These are phyloP conservation scores for Stenogyne calaminthoides DNA, from an alignment of 305 asterid genomes.

Conservation along the genomic window DNA sequence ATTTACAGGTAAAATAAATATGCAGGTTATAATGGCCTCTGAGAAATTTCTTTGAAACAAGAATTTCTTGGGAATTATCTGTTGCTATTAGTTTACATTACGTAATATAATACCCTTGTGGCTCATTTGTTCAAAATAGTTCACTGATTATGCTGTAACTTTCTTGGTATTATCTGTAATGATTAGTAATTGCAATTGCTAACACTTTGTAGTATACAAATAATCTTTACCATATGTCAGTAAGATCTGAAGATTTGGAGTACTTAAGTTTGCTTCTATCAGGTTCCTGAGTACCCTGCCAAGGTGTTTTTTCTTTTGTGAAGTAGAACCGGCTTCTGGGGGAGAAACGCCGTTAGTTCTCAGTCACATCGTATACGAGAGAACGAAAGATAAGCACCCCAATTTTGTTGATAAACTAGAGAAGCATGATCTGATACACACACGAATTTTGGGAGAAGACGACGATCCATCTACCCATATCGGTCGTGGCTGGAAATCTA, in stretches of 20 bases:
- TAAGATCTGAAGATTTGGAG: not conserved
- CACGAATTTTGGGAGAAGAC: conserved; percentile 73
- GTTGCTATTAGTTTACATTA: not conserved
- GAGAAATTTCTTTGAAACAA: too few species aligned
- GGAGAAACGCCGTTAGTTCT: conserved; percentile 86
- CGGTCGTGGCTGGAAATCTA: conserved; percentile 96
- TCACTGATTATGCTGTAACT: too few species aligned
- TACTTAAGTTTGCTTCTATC: not conserved
- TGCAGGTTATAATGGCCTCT: too few species aligned
- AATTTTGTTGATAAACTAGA: conserved; percentile 76
- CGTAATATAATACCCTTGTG: not conserved
- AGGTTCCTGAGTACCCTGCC: conserved; percentile 84
- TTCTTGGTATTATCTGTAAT: not conserved
- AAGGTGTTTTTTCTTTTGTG: conserved; percentile 86
- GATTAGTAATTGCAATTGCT: too few species aligned
- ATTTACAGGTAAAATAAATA: too few species aligned
- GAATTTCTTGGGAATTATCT: too few species aligned
- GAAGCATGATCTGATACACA: conserved; percentile 63
- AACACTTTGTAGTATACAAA: too few species aligned
- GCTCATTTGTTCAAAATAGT: not conserved
- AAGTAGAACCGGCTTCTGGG: conserved; percentile 73
- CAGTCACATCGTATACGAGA: conserved; percentile 72
- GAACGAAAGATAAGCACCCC: conserved; percentile 71
- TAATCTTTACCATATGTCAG: too few species aligned
- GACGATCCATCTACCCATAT: conserved; percentile 88